A percentile compares a stretch with the other conserved stretches of the same genome.
Evolutionary conservation across 768 basidiomycete species (phyloP).

Genomic region (Vishniacozyma victoriae): DNA sequence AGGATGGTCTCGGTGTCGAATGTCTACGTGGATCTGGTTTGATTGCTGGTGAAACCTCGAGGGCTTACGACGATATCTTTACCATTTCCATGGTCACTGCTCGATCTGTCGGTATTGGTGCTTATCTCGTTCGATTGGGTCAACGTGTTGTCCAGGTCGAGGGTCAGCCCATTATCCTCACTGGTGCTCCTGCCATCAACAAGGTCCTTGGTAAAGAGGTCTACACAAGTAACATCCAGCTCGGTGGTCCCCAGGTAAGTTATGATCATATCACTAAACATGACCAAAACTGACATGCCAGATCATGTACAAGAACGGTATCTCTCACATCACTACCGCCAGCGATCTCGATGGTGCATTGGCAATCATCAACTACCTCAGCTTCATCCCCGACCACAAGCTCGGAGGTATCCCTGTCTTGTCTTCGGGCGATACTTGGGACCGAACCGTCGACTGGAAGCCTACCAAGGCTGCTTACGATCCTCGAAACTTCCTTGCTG

Average conservation of each 20-base stretch:
- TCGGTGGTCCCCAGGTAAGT: slow-evolving; percentile 83
- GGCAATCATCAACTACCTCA: slow-evolving; percentile 89
- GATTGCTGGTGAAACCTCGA: slow-evolving; percentile 95
- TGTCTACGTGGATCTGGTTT: slow-evolving; percentile 92
- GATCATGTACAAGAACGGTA: slow-evolving; percentile 99
- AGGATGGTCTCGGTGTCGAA: slow-evolving; percentile 95
- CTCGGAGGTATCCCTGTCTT: slow-evolving; percentile 64
- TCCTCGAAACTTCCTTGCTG: slow-evolving; percentile 95
- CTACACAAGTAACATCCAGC: slow-evolving; percentile 95
- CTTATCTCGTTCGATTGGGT: slow-evolving; percentile 94
- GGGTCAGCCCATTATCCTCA: slow-evolving; percentile 98
- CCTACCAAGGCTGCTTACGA: slow-evolving; percentile 91
- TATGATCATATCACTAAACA: not conserved
- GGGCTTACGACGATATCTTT: slow-evolving; percentile 99
- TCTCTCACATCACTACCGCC: slow-evolving; percentile 88
- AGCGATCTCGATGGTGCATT: slow-evolving; percentile 94
- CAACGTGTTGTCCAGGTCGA: slow-evolving; percentile 98
- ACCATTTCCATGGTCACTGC: slow-evolving; percentile 98
- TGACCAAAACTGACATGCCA: slow-evolving; percentile 2
- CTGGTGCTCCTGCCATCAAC: slow-evolving; percentile 92
- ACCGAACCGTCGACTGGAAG: slow-evolving; percentile 80
- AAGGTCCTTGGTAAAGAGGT: slow-evolving; percentile 98
- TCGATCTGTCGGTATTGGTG: slow-evolving; percentile 97
- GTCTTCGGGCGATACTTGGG: slow-evolving; percentile 73
- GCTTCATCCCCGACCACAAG: slow-evolving; percentile 71